Percentiles rank a stretch among this genome's conserved stretches.
Evolutionary conservation across 1,284 basidiomycete species (phyloP).

Genomic region (Ustilago trichophora): DNA sequence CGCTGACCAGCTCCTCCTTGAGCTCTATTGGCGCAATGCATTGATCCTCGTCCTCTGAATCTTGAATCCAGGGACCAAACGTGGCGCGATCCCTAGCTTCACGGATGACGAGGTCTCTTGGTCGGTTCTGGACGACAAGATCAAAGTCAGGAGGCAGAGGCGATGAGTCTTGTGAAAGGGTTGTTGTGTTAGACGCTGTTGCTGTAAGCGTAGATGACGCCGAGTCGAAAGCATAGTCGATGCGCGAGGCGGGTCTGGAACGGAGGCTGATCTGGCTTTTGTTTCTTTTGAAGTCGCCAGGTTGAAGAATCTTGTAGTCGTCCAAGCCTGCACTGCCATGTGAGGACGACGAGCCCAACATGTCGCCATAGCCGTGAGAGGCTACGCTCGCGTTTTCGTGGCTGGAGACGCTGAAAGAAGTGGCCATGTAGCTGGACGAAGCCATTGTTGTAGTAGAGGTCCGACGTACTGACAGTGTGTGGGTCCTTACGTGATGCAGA

Average conservation of each 20-base stretch:
- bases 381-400: neutral
- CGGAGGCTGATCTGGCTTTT: slow-evolving; percentile 17
- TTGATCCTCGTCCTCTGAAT: neutral
- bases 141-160: slow-evolving; percentile 24
- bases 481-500: too few relatives aligned
- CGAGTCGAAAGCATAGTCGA: neutral
- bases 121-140: slow-evolving; percentile 7
- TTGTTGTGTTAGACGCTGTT: neutral
- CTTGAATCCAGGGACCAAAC: slow-evolving; percentile 13
- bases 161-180: neutral
- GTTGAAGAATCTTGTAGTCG: slow-evolving; percentile 30
- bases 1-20: slow-evolving; percentile 10
- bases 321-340: slow-evolving; percentile 3
- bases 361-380: slow-evolving; percentile 2
- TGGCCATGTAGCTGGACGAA: neutral
- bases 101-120: slow-evolving; percentile 2
- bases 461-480: neutral
- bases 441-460: slow-evolving; percentile 2
- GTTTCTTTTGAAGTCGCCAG: slow-evolving; percentile 30
- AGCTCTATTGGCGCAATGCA: neutral
- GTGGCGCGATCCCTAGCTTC: slow-evolving; percentile 10
- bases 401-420: slow-evolving; percentile 3
- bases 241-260: slow-evolving; percentile 15
- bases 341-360: slow-evolving; percentile 4
- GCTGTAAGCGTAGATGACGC: neutral